phyloP scores from a whole-genome alignment of 2,329 filamentous ascomycete species.

The Geoglossum cookeanum region DNA sequence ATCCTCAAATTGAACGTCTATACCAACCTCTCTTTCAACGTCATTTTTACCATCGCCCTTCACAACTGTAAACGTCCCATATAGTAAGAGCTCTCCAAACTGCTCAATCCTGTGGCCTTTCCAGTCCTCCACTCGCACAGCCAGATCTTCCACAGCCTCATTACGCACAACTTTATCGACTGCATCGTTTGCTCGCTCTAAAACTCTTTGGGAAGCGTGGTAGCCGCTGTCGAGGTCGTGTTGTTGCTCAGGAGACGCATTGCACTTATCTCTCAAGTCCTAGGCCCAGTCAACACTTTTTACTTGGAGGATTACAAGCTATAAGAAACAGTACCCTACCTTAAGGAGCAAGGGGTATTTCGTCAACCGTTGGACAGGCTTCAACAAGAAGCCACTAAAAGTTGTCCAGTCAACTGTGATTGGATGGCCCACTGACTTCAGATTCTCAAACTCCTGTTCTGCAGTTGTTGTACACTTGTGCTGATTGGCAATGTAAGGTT shows the following conservation, averaged over 20 bases:
- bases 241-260: conserved; percentile 48
- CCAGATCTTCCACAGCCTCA: conserved; percentile 68
- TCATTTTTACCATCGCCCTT: conserved; percentile 69
- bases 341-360: conserved; percentile 86
- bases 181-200: conserved; percentile 74
- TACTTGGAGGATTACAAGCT: conserved; percentile 6
- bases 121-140: conserved; percentile 82
- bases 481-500: conserved; percentile 94
- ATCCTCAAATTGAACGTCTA: conserved; percentile 15
- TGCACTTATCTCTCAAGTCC: conserved; percentile 75
- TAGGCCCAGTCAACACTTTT: conserved; percentile 18
- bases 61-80: conserved; percentile 79
- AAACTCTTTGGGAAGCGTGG: conserved; percentile 60
- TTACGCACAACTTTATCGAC: conserved; percentile 74
- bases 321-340: conserved; percentile 27
- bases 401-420: conserved; percentile 79
- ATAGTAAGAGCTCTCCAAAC: conserved; percentile 77
- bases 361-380: conserved; percentile 86
- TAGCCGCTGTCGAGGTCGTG: conserved; percentile 59
- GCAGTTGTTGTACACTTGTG: conserved; percentile 76
- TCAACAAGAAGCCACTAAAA: conserved; percentile 79
- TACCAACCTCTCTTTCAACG: conserved; percentile 63
- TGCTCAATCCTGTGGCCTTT: conserved; percentile 77
- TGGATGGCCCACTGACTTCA: conserved; percentile 48
- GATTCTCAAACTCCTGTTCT: conserved; percentile 70